Conservation (phyloP, 2,329 filamentous ascomycete genomes). For the Curvularia hawaiiensis region DNA sequence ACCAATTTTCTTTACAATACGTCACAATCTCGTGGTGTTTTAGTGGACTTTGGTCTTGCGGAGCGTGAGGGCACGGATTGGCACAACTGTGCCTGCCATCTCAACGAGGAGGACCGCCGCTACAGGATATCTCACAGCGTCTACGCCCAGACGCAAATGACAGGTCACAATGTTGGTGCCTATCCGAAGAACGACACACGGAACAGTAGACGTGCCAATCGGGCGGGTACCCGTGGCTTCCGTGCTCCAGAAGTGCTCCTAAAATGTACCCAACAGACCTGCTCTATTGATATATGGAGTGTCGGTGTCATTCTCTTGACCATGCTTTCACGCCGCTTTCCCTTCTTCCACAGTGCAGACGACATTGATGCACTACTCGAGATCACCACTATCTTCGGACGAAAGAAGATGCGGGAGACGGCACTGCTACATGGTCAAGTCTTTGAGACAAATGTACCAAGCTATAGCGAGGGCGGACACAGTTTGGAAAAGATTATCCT, state of each 20-base stretch:
- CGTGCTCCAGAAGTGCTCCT: conserved; percentile 95
- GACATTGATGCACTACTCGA: conserved; percentile 98
- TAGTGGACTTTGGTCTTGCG: conserved; percentile 98
- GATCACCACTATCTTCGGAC: conserved; percentile 93
- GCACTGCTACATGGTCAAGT: conserved; percentile 87
- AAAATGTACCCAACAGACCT: conserved; percentile 95
- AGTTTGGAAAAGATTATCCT: conserved; percentile 90
- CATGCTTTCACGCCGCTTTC: conserved; percentile 87
- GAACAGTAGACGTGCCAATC: conserved; percentile 86
- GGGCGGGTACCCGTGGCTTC: conserved; percentile 93
- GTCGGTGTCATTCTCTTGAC: conserved; percentile 97
- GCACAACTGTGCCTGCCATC: conserved; percentile 82
- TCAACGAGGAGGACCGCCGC: conserved; percentile 66
- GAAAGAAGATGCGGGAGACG: conserved; percentile 79
- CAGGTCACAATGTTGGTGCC: conserved; percentile 55
- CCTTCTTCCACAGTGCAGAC: conserved; percentile 98
- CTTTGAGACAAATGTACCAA: conserved; percentile 91
- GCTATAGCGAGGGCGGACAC: conserved; percentile 83
- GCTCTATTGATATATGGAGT: conserved; percentile 94
- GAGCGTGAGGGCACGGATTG: conserved; percentile 74
- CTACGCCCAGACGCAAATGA: conserved; percentile 61
- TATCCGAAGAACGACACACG: conserved; percentile 92
- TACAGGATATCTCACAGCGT: conserved; percentile 59
- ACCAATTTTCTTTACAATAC: conserved; percentile 97
- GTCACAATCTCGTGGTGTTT: conserved; percentile 76